These are phyloP conservation scores for Juglanconis juglandina DNA, from an alignment of 2,329 filamentous ascomycete genomes.

Conservation along the genomic window DNA sequence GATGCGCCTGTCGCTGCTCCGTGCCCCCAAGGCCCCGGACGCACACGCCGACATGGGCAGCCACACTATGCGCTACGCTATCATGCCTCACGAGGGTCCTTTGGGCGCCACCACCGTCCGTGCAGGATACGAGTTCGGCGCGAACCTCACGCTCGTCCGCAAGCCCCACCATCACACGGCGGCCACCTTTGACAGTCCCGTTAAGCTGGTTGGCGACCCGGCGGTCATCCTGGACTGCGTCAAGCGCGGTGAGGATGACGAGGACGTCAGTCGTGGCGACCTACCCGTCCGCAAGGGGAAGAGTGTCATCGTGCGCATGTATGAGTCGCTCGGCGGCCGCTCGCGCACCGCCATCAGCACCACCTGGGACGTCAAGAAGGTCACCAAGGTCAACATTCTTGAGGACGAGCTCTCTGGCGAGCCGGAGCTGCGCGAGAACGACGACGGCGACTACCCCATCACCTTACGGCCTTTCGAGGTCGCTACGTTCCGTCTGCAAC, in stretches of 20 bases:
- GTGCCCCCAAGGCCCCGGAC: constrained; percentile 88
- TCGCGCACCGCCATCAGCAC: constrained; percentile 68
- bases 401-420: constrained; percentile 64
- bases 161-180: constrained; percentile 25
- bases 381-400: constrained; percentile 79
- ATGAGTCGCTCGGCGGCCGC: constrained; percentile 83
- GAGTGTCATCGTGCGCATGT: constrained; percentile 80
- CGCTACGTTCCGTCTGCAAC: constrained; percentile 68
- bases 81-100: constrained; percentile 75
- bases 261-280: constrained; percentile 63
- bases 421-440: constrained; percentile 58
- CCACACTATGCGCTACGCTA: constrained; percentile 84
- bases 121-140: constrained; percentile 88
- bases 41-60: constrained; percentile 90
- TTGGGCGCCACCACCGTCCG: constrained; percentile 72
- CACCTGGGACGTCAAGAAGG: constrained; percentile 68
- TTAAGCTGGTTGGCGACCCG: constrained; percentile 63
- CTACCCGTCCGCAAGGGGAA: constrained; percentile 65
- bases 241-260: constrained; percentile 89
- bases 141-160: constrained; percentile 61
- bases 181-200: constrained; percentile 39
- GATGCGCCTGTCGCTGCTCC: constrained; percentile 84
- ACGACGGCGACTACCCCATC: constrained; percentile 53
- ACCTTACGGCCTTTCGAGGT: constrained; percentile 79
- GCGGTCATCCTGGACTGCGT: constrained; percentile 81